Evolutionary conservation across 805 yeast species (phyloP), one percentile per base, ranked within the genome.

Genomic region (Yamadazyma sp.): DNA sequence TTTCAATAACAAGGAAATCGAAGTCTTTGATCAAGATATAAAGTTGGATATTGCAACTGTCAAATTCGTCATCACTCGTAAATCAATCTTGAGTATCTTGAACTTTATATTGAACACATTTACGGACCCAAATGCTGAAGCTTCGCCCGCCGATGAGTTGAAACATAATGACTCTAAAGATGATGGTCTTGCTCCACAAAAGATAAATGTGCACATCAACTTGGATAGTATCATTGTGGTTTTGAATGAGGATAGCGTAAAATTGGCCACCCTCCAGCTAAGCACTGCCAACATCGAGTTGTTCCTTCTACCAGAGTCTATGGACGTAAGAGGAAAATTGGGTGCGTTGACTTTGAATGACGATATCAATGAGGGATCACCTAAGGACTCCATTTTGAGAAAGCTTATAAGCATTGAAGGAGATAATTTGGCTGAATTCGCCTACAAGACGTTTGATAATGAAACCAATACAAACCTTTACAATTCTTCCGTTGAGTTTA

Each of bases 31-130:
- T 52, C 96, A 88, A 57, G 80, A 76, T 46, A 75, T 90, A 4
- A 69, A 75, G 6, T 64, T 93, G 35, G 71, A 79, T 28, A 72
- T 93, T 61, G 88, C 96, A 0, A 87, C 95, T 10, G 75, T 93
- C 37, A 78, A 78, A 44, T 71, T 84, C 24, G 82, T 85, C 2
- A 60, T 90, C 5, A 79, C 95, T 0, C 78, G 97, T 32, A 84
- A 78, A 52, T 84, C 95, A 1, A 61, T 85, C 11, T 67, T 93
- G 44, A 83, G 95, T 1, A 64, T 93, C 10, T 61, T 91, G 46
- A 91, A 89, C 56, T 93, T 82, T 56, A 70, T 84, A 2, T 65
- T 90, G 52, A 84, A 88, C 30, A 93, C 98, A 0, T 93, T 93
- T 56, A 84, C 96, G 0, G 82, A 82, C 58, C 95, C 95, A 0